phyloP scores from a whole-genome alignment of 768 basidiomycete genomes.

The Suillus lakei region DNA sequence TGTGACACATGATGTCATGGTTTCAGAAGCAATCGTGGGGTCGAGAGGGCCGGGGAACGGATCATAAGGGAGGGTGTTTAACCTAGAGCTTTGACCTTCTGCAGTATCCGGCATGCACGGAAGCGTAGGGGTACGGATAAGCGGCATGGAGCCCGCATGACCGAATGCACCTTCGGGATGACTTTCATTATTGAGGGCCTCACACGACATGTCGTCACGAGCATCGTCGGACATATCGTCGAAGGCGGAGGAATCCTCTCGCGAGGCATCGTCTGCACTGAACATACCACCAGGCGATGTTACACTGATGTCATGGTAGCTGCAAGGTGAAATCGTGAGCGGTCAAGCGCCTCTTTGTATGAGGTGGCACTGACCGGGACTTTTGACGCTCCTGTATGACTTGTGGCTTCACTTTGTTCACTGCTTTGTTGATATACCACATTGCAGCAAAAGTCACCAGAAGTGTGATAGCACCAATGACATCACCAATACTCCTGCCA shows the following conservation, averaged over 20 bases:
- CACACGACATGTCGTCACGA: background rate
- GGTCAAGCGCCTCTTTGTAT: background rate
- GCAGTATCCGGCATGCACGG: background rate
- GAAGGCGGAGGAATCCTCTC: background rate
- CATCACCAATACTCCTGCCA: conserved; percentile 64
- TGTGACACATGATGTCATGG: background rate
- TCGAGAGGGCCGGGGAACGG: background rate
- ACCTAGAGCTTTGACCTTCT: background rate
- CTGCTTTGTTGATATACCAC: conserved; percentile 77
- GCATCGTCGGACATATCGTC: background rate
- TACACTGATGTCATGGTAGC: background rate
- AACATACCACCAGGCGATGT: background rate
- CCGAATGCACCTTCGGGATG: background rate
- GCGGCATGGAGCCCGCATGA: too few relatives aligned
- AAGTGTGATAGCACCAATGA: conserved; percentile 64
- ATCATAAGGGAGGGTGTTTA: background rate
- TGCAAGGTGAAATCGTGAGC: background rate
- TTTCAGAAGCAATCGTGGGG: background rate
- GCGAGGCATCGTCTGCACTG: background rate
- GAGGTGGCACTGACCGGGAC: conserved; percentile 48
- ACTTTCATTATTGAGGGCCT: background rate
- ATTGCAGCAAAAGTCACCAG: conserved; percentile 71
- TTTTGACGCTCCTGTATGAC: conserved; percentile 69
- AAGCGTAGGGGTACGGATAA: background rate
- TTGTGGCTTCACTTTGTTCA: conserved; percentile 62